phyloP scores from a whole-genome alignment of 176 grass and related monocot genomes.

The Raddia guianensis region DNA sequence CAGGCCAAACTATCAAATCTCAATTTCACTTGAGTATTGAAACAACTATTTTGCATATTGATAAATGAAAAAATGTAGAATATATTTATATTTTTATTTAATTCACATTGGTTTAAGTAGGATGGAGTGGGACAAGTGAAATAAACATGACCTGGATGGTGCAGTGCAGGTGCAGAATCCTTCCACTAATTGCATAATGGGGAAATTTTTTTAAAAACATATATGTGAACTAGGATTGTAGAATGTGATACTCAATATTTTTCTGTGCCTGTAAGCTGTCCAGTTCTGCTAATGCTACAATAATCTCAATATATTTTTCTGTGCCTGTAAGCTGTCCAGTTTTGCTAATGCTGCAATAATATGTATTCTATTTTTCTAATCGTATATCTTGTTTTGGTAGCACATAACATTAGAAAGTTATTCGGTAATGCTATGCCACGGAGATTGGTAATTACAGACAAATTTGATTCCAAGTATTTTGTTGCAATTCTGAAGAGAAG shows the following conservation, averaged over 20 bases:
- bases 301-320: not conserved
- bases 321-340: conserved; percentile 19
- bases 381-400: not conserved
- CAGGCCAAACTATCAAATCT: not conserved
- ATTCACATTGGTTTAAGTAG: conserved; percentile 17
- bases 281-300: conserved; percentile 3
- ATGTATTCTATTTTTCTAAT: conserved; percentile 6
- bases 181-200: not conserved
- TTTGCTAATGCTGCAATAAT: not conserved
- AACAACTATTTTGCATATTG: conserved; percentile 19
- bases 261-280: not conserved
- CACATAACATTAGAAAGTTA: not conserved
- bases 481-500: conserved; percentile 5
- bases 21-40: conserved; percentile 16
- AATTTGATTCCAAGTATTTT: conserved; percentile 1
- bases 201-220: not conserved
- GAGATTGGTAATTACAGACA: not conserved
- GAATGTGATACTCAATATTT: conserved; percentile 4
- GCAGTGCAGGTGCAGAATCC: not conserved
- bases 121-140: conserved; percentile 15
- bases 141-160: conserved; percentile 1
- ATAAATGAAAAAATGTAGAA: not conserved
- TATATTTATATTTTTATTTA: conserved; percentile 8
- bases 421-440: conserved; percentile 3
- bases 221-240: conserved; percentile 8